Base-by-base conservation (phyloP, 495 filamentous ascomycete genomes). In the Hamigera avellanea region DNA sequence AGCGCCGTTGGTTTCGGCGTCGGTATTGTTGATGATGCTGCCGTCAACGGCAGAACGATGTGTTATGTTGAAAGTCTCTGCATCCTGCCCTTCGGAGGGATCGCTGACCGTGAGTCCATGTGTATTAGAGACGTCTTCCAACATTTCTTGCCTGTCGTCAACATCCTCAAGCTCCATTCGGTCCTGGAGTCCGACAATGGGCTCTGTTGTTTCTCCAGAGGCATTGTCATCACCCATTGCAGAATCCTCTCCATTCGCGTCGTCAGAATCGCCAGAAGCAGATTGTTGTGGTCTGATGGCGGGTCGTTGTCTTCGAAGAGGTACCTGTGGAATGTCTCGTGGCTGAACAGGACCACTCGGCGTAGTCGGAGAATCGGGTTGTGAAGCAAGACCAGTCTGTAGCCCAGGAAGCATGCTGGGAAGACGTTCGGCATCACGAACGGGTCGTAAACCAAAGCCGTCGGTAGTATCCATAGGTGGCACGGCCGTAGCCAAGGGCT, bases 41-140 rank as follows among this genome's bases (percentile, higher is more conserved):
- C 85, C 85, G 57, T 95, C 89, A 17, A 93, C 74, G 3, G 78
- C 70, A 21, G 80, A 83, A 27, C 86, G 78, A 53, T 95, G 91
- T n/a, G 85, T 88, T 48, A 98, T 94, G 54, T 95, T 93, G 59
- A 98, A 95, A 0, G 86, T 87, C 42, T 87, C 85, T 2, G 78
- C 72, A 32, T 94, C 88, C 43, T 81, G 82, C 10, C 77, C 71
- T 51, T 91, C 87, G 1, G 89, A 84, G 1, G 80, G 80, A 35
- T 86, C 82, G 2, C 80, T 78, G 6, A 82, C 80, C 8, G 77
- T 75, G 33, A 95, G 54, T 36, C 77, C 79, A 36, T 94, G 76
- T 10, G 80, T 67, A 2, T 84, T 72, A 26, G 76, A 74, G n/a
- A 81, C 78, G 19, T 75, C 78, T 28, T 84, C 81, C 35, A 95